A percentile compares a stretch with the other conserved stretches of the same genome.
phyloP scores from a whole-genome alignment of 2,329 filamentous ascomycete genomes.

The Penicillium sp. region DNA sequence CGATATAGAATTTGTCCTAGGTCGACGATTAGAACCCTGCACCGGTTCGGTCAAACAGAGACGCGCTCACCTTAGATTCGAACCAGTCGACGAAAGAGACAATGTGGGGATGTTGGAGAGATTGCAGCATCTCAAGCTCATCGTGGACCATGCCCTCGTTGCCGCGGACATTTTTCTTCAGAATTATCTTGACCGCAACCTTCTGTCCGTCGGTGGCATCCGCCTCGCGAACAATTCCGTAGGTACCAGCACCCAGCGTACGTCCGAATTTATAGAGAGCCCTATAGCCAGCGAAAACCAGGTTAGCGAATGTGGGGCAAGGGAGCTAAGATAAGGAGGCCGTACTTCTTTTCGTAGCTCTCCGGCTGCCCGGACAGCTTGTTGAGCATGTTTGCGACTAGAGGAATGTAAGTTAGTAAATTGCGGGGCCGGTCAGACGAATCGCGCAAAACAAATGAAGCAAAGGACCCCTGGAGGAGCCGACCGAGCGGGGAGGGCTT shows the following conservation, averaged over 20 bases:
- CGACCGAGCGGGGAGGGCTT: constrained; percentile 15
- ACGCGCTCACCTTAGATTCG: constrained; percentile 75
- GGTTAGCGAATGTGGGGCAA: constrained; percentile 6
- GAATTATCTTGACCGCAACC: constrained; percentile 96
- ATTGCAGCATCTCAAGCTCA: constrained; percentile 89
- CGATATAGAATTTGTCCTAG: constrained; percentile 99
- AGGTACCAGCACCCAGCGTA: constrained; percentile 93
- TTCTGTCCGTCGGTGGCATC: constrained; percentile 73
- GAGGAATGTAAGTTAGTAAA: constrained; percentile 13
- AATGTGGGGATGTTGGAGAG: constrained; percentile 89
- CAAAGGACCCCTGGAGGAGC: constrained; percentile 7
- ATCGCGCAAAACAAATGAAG: constrained; percentile 5
- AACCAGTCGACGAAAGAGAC: constrained; percentile 99
- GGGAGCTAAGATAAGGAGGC: constrained; percentile 4
- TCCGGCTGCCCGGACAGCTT: constrained; percentile 95
- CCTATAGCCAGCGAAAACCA: constrained; percentile 48
- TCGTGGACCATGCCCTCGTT: constrained; percentile 99
- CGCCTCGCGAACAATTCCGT: constrained; percentile 96
- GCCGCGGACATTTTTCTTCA: constrained; percentile 98
- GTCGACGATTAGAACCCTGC: not conserved
- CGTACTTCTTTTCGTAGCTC: constrained; percentile 97
- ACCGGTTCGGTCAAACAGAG: not conserved
- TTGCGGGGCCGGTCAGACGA: not conserved
- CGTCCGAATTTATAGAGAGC: constrained; percentile 87
- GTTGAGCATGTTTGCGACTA: constrained; percentile 88